Conservation (phyloP, 768 basidiomycete species). For the Krasilnikovozyma curviuscula region DNA sequence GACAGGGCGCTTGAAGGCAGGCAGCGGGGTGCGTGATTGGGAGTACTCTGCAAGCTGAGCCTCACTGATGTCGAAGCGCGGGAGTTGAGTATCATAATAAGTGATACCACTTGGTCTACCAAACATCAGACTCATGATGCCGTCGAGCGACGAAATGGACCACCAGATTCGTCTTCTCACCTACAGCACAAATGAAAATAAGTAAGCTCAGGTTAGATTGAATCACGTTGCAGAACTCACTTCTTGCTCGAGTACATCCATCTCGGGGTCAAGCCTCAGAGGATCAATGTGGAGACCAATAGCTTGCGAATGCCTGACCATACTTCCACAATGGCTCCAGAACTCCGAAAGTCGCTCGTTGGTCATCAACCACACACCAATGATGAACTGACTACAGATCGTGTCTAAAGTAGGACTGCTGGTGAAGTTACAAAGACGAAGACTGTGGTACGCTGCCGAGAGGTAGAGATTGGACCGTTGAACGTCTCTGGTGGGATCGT, state of each 20-base stretch:
- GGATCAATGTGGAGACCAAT: constrained; percentile 26
- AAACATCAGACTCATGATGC: too few relatives aligned
- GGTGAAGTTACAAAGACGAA: constrained; percentile 24
- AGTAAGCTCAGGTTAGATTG: too few relatives aligned
- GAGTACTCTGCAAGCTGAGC: too few relatives aligned
- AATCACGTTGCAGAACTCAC: too few relatives aligned
- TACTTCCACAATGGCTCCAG: constrained; percentile 20
- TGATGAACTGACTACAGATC: constrained; percentile 18
- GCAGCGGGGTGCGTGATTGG: too few relatives aligned
- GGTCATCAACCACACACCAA: background rate
- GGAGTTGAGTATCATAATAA: too few relatives aligned
- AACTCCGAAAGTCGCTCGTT: constrained; percentile 21
- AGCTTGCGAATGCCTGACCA: constrained; percentile 23
- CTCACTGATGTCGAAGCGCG: too few relatives aligned
- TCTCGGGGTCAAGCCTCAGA: constrained; percentile 17
- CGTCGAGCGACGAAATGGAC: too few relatives aligned
- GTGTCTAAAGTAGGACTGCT: constrained; percentile 22
- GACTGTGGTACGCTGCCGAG: constrained; percentile 24
- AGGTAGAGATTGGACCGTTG: constrained; percentile 20
- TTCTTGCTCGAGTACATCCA: constrained; percentile 22
- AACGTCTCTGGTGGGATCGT: background rate
- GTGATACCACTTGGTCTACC: too few relatives aligned
- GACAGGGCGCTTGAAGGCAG: too few relatives aligned
- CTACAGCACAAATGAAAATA: too few relatives aligned
- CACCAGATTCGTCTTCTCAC: too few relatives aligned